Conservation (phyloP, 192 early-diverging fungal species). For the Bifiguratus adelaidae region DNA sequence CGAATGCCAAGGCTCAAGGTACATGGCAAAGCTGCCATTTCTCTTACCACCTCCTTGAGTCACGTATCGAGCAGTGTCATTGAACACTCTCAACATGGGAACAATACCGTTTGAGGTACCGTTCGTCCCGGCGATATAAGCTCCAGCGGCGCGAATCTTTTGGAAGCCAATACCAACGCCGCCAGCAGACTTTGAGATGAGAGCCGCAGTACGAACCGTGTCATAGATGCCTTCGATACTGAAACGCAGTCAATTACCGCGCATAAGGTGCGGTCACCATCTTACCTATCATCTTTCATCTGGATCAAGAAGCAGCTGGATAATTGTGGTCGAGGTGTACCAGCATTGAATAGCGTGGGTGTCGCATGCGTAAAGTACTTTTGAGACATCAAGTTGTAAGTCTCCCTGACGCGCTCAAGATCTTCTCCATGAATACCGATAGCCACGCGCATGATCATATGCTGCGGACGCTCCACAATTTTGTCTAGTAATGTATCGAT, state of each 20-base stretch:
- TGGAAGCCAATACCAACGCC: constrained; percentile 94
- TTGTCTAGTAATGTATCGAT: constrained; percentile 2
- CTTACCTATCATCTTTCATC: constrained; percentile 77
- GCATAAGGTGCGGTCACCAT: background rate
- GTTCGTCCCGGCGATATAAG: constrained; percentile 96
- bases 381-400: constrained; percentile 85
- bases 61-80: constrained; percentile 96
- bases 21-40: constrained; percentile 91
- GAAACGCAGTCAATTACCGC: background rate
- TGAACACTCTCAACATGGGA: constrained; percentile 95
- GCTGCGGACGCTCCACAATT: constrained; percentile 90
- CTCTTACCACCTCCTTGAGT: constrained; percentile 97
- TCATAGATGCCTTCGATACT: constrained; percentile 97
- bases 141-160: constrained; percentile 87
- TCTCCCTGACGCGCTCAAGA: constrained; percentile 79
- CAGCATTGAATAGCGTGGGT: constrained; percentile 95
- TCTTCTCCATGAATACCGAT: constrained; percentile 95
- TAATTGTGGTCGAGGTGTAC: constrained; percentile 91
- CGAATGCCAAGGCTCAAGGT: constrained; percentile 96
- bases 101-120: constrained; percentile 93
- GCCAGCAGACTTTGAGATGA: constrained; percentile 94
- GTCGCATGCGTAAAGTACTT: constrained; percentile 95
- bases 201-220: constrained; percentile 87
- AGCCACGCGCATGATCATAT: constrained; percentile 95
- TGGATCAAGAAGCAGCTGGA: constrained; percentile 90